A percentile compares a stretch with the other conserved stretches of the same genome.
These are phyloP conservation scores for Aphanomyces cochlioides DNA, from an alignment of 352 stramenopile species.

Conservation along the genomic window DNA sequence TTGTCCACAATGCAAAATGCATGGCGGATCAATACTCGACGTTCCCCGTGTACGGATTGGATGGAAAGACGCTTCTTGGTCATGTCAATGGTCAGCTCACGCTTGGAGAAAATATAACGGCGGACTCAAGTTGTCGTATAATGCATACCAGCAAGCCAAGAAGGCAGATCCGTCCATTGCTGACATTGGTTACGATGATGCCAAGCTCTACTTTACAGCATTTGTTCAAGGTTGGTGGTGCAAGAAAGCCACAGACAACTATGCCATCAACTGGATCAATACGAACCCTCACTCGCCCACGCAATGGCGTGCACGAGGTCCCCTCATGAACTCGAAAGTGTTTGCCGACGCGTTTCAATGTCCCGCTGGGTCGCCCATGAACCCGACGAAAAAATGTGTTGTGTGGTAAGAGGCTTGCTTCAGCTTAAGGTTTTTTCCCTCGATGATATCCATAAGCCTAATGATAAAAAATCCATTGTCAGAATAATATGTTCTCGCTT, in stretches of 20 bases:
- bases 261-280: slow-evolving; percentile 44
- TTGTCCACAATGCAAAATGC: slow-evolving; percentile 49
- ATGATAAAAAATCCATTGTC: too few relatives aligned
- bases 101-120: slow-evolving; percentile 90
- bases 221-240: slow-evolving; percentile 73
- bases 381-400: slow-evolving; percentile 60
- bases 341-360: slow-evolving; percentile 65
- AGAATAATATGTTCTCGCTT: too few relatives aligned
- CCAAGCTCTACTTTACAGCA: slow-evolving; percentile 64
- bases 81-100: slow-evolving; percentile 87
- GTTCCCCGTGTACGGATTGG: slow-evolving; percentile 43
- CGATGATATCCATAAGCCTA: too few relatives aligned
- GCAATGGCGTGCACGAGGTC: slow-evolving; percentile 61
- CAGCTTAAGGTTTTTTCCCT: neutral
- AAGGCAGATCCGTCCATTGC: slow-evolving; percentile 27
- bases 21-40: slow-evolving; percentile 54
- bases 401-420: slow-evolving; percentile 52
- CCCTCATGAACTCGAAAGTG: slow-evolving; percentile 57
- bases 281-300: slow-evolving; percentile 55
- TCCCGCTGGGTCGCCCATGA: slow-evolving; percentile 53
- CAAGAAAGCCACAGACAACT: slow-evolving; percentile 46
- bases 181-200: slow-evolving; percentile 31
- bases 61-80: slow-evolving; percentile 42
- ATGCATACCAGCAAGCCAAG: slow-evolving; percentile 64
- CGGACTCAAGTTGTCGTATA: slow-evolving; percentile 74